Evolutionary conservation across 768 basidiomycete species (phyloP).

Genomic region (Tricholoma flavovirens): DNA sequence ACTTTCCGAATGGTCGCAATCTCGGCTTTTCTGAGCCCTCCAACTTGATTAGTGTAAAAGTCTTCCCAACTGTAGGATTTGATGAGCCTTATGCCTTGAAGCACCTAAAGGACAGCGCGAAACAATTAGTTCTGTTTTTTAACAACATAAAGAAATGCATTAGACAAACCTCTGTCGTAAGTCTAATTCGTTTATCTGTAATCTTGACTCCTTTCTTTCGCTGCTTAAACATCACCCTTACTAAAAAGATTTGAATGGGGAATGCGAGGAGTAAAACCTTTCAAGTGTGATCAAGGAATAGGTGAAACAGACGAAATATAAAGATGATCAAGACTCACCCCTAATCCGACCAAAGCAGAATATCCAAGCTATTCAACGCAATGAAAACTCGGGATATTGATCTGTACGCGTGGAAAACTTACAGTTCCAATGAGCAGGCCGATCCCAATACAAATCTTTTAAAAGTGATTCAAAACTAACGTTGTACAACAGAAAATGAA

Average conservation of each 20-base stretch:
- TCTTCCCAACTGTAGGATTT: conserved; percentile 60
- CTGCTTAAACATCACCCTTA: conserved; percentile 46
- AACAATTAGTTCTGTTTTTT: neutral
- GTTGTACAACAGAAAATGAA: neutral
- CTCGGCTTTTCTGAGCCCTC: conserved; percentile 32
- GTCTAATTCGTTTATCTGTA: conserved; percentile 60
- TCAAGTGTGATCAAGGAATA: neutral
- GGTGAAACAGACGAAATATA: conserved; percentile 3
- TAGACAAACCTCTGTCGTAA: conserved; percentile 48
- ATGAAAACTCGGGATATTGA: neutral
- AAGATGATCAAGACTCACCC: conserved; percentile 22
- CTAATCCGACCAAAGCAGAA: conserved; percentile 63
- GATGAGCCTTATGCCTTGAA: conserved; percentile 63
- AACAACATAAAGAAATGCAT: neutral
- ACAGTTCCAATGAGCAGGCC: conserved; percentile 59
- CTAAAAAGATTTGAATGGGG: conserved; percentile 51
- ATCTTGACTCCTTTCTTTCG: conserved; percentile 53
- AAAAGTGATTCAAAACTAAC: neutral
- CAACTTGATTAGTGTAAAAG: conserved; percentile 41
- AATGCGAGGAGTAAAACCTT: conserved; percentile 51
- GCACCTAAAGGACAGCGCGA: conserved; percentile 29
- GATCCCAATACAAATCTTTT: conserved; percentile 49
- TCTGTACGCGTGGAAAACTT: conserved; percentile 11
- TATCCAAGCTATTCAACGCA: conserved; percentile 51
- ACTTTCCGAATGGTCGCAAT: conserved; percentile 32